Evolutionary conservation across 169 alveolate genomes (phyloP), one percentile per base, ranked within the genome.

Genomic region (Hepatocystis sp.): DNA sequence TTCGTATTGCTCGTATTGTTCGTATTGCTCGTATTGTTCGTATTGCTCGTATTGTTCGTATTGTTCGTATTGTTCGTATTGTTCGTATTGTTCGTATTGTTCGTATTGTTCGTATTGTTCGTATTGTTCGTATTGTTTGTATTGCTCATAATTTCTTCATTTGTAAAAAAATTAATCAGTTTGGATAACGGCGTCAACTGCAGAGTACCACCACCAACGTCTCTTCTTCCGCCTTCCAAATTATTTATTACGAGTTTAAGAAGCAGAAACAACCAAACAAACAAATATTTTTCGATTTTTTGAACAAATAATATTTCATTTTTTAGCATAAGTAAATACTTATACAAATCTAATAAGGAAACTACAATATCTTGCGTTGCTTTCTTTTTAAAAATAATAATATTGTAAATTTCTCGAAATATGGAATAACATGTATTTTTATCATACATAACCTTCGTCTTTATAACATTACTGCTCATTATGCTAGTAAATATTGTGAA

Each of bases 401-500:
- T 30, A 3, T 65, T 36, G 81, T 64, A 65, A 36, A 84, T 39
- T 32, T 67, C 66, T 0, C 15, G 27, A 84, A 55, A 7, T 5
- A 56, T 4, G 0, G 44, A 40, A 32, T 11, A 11, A 21, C 13
- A 11, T 27, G 28, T 55, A 5, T 55, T 51, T 60, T 27, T 60
- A 2, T 19, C 61, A 34, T 51, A 55, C n/a, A n/a, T n/a, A 4
- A 28, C 10, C n/a, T 28, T 23, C 34, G 17, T 56, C 40, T 51
- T 28, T 15, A 51, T 15, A 58, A 23, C 5, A 5, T 55, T 23
- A 25, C 27, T 55, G 8, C 63, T 32, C 42, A 84, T 30, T 19
- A 47, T 84, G 40, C 63, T 84, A 32, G 3, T 27, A 55, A 66
- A 52, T 46, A 84, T 84, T 28, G 34, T 84, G 36, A 61, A 56